phyloP scores from a whole-genome alignment of 441 rosid species.

The Erodium moschatum region DNA sequence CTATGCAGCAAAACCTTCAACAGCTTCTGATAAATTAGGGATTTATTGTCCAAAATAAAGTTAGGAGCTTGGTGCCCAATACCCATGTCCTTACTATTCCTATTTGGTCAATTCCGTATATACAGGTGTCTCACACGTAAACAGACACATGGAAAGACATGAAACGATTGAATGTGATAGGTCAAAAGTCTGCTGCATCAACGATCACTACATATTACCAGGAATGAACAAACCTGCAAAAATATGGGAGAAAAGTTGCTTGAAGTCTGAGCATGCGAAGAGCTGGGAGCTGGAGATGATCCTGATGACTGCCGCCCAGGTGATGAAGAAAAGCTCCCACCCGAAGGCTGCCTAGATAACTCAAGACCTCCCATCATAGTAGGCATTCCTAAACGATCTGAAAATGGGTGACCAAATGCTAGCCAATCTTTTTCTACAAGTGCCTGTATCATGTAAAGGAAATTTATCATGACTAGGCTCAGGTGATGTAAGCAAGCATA shows the following conservation, averaged over 20 bases:
- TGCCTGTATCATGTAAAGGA: conserved; percentile 36
- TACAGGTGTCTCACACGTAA: too few species aligned
- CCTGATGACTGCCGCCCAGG: conserved; percentile 65
- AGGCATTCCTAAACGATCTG: conserved; percentile 93
- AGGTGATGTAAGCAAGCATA: background rate
- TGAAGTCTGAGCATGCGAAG: conserved; percentile 57
- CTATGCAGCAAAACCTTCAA: too few species aligned
- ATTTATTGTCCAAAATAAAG: background rate
- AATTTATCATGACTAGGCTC: background rate
- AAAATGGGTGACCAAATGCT: conserved; percentile 97
- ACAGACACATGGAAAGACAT: background rate
- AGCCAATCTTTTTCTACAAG: conserved; percentile 97
- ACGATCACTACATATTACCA: background rate
- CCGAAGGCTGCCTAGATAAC: conserved; percentile 65
- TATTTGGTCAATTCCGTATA: background rate
- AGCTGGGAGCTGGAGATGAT: conserved; percentile 62
- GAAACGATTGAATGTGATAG: background rate
- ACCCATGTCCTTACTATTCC: background rate
- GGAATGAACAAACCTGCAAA: conserved; percentile 55
- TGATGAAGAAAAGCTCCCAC: conserved; percentile 63
- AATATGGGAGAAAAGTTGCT: conserved; percentile 90
- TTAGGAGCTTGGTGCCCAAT: background rate
- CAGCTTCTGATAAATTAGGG: background rate
- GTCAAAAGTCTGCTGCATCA: background rate
- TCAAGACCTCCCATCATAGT: conserved; percentile 55